Evolutionary conservation across 495 filamentous ascomycete species (phyloP).

Genomic region (Cryomyces minteri): DNA sequence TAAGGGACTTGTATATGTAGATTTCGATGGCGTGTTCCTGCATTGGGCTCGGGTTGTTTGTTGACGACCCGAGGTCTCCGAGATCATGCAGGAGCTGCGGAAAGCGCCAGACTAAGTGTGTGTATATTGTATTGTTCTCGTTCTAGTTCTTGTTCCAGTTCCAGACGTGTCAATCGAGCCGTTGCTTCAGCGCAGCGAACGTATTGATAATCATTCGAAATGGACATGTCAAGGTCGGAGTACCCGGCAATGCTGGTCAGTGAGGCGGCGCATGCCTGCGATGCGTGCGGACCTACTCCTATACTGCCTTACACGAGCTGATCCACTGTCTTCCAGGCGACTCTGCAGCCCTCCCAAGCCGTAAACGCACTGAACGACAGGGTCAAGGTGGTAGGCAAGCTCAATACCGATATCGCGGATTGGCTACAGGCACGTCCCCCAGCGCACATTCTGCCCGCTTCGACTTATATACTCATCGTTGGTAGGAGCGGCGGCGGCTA

Average conservation of each 20-base stretch:
- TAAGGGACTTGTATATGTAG: no score
- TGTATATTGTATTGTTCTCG: no score
- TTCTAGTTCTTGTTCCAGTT: no score
- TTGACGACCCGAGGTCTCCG: no score
- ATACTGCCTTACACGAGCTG: not conserved
- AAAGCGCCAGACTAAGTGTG: no score
- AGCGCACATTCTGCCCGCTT: not conserved
- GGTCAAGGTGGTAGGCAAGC: conserved; percentile 63
- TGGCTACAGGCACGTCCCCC: conserved; percentile 68
- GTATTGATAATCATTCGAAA: conserved; percentile 10
- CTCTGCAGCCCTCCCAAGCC: conserved; percentile 66
- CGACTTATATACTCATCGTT: conserved; percentile 2
- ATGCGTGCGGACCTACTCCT: conserved; percentile 2
- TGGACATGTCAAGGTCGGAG: conserved; percentile 79
- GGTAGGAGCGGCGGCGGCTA: conserved; percentile 75
- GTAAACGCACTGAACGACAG: conserved; percentile 73
- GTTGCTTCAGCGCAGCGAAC: no score
- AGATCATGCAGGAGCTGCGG: no score
- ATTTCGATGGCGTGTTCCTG: no score
- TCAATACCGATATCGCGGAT: conserved; percentile 87
- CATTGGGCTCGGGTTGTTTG: no score
- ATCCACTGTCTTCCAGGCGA: conserved; percentile 34
- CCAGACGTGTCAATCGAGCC: no score
- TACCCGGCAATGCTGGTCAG: conserved; percentile 87
- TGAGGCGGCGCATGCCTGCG: conserved; percentile 18